Evolutionary conservation across 352 stramenopile species (phyloP), one percentile per base, ranked within the genome.

Genomic region (Globisporangium polare): DNA sequence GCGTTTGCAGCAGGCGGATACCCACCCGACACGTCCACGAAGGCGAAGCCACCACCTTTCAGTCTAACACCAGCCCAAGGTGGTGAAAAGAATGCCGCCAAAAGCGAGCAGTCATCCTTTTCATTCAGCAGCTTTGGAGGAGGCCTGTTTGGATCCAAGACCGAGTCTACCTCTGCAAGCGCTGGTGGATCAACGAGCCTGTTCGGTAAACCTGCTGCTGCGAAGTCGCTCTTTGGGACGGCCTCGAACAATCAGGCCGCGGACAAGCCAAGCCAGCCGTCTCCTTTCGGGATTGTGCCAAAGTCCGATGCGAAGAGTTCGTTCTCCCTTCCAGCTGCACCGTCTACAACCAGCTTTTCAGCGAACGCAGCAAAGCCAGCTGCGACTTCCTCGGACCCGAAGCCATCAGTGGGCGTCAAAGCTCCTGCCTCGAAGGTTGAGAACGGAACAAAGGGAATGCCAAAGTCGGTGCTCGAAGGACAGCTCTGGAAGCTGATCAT

Each of bases 401-500:
- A 42, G 33, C 3, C 17, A 50, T 24, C 18, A 5, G 22, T 47
- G 5, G n/a, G 17, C 27, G 35, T 10, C 52, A 26, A 37, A 33
- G 47, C 17, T 22, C 3, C 15, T 2, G 17, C 20, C 24, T 17
- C 26, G 6, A 33, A 53, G 20, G 13, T 20, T 17, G 47, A 67
- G 68, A 55, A 60, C 24, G 22, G 24, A 71, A 5, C 12, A 31
- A 67, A 61, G 26, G 63, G 27, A 20, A 71, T 50, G 10, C 75
- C 82, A 33, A 74, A 63, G 12, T 81, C 74, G 17, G 66, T 57
- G 46, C 74, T 88, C 41, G 82, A 90, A 64, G 78, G 73, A 3
- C 77, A 87, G 45, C 42, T 92, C 26, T 92, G 82, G 82, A 88
- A 85, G 51, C 43, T 90, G 29, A 89, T 92, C 22, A 65, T 79